These are phyloP conservation scores for Amphirosellinia nigrospora DNA, from an alignment of 495 filamentous ascomycete genomes.

Conservation along the genomic window DNA sequence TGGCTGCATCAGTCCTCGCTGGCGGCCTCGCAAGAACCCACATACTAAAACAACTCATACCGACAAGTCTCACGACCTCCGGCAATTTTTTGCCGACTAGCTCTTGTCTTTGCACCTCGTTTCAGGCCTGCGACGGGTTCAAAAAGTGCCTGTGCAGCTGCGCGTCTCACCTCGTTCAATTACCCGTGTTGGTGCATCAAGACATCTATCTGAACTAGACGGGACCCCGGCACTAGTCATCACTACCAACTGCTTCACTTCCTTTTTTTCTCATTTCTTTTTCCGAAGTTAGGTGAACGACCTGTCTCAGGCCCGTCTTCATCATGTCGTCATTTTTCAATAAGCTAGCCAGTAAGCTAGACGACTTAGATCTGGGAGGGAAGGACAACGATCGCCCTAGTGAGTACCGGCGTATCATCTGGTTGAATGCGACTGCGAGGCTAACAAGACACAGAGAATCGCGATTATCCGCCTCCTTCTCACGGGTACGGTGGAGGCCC, in stretches of 20 bases:
- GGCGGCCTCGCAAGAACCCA: conserved; percentile 15
- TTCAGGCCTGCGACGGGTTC: conserved; percentile 6
- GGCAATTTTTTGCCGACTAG: conserved; percentile 16
- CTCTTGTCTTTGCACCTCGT: neutral
- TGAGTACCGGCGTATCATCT: neutral
- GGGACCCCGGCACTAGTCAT: neutral
- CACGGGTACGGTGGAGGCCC: conserved; percentile 32
- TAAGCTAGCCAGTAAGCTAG: conserved; percentile 38
- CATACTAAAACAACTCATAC: neutral
- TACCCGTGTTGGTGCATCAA: neutral
- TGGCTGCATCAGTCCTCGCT: conserved; percentile 21
- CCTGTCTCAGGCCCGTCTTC: neutral
- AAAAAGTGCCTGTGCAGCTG: neutral
- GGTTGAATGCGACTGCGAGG: conserved; percentile 3
- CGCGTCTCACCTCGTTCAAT: neutral
- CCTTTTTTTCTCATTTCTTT: neutral
- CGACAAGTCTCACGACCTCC: neutral
- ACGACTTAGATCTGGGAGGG: conserved; percentile 32
- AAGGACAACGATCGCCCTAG: conserved; percentile 24
- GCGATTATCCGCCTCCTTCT: conserved; percentile 34
- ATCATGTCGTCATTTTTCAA: conserved; percentile 40
- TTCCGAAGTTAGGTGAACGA: neutral
- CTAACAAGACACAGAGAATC: conserved; percentile 24
- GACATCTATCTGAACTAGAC: neutral
- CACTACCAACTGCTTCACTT: neutral